Evolutionary conservation across 306 rosid species (phyloP), one percentile per base, ranked within the genome.

Genomic region (Senna siamea): DNA sequence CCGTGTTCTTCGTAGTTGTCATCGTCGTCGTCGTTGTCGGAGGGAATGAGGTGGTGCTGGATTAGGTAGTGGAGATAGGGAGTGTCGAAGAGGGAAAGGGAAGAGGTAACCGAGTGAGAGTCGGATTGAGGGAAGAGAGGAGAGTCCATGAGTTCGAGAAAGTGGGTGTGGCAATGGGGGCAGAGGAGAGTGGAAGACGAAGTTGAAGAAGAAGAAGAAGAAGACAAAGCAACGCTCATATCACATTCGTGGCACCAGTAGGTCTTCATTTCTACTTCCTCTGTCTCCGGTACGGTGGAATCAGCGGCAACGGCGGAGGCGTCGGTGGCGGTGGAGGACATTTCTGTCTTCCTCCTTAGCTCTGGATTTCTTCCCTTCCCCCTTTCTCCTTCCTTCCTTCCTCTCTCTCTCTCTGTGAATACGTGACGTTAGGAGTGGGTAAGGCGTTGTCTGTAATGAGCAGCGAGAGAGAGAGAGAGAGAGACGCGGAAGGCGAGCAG

Each of bases 241-340:
- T 92, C 98, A 76, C 98, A 92, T 70, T 88, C 92, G 67, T 92
- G 98, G 79, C 98, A 92, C 98, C 98, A 92, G 84, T 85, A 92
- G 0, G 92, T 88, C 66, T 84, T 88, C 7, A 78, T 38, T 56
- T 86, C 89, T 0, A 46, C 0, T 48, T 32, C 78, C 62, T 18
- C 69, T 62, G 79, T 54, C 65, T 48, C 61, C 23, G 73, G 53
- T 32, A 71, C 22, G 59, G 65, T 7, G n/a, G 66, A n/a, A n/a
- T 52, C 20, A 54, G 59, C 8, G 40, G 48, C 15, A 12, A 26
- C 22, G 34, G 63, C 22, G 40, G 55, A 7, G 19, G 35, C n/a
- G 41, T 56, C 4, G 71, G 69, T 17, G 74, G 61, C 4, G 57
- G 78, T 3, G 72, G 76, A 26, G 48, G 71, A 69, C 68, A 38